Evolutionary conservation across 2,329 filamentous ascomycete species (phyloP).

Genomic region (Arthrinium puccinioides): DNA sequence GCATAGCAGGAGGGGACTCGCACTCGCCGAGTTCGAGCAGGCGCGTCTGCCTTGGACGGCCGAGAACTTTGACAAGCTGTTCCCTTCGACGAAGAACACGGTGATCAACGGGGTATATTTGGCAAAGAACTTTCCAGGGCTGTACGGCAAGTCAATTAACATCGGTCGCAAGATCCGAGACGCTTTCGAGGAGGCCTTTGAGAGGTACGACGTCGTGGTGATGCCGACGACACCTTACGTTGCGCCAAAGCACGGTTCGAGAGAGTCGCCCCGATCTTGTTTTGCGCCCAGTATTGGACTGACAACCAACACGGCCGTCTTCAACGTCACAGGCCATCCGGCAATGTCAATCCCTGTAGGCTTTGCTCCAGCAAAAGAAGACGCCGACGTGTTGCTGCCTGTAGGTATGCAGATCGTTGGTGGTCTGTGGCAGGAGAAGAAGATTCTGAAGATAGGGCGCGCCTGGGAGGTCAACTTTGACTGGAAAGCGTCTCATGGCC

Average conservation of each 20-base stretch:
- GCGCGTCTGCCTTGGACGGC: slow-evolving; percentile 37
- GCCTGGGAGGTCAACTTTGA: slow-evolving; percentile 39
- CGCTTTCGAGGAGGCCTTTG: slow-evolving; percentile 33
- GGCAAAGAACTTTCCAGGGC: slow-evolving; percentile 31
- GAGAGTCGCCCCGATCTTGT: slow-evolving; percentile 32
- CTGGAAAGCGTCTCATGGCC: slow-evolving; percentile 26
- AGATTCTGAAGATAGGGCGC: slow-evolving; percentile 33
- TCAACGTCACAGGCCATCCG: slow-evolving; percentile 51
- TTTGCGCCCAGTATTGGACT: slow-evolving; percentile 45
- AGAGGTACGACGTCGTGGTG: slow-evolving; percentile 34
- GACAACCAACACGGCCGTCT: slow-evolving; percentile 48
- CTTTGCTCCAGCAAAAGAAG: slow-evolving; percentile 31
- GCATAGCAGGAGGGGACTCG: slow-evolving; percentile 38
- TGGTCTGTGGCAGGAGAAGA: slow-evolving; percentile 41
- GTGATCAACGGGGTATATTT: slow-evolving; percentile 45
- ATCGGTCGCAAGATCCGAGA: slow-evolving; percentile 37
- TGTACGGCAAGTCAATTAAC: slow-evolving; percentile 43
- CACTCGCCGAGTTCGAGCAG: slow-evolving; percentile 41
- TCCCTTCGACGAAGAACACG: slow-evolving; percentile 46
- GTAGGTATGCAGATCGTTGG: slow-evolving; percentile 51
- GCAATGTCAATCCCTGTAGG: slow-evolving; percentile 46
- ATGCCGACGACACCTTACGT: slow-evolving; percentile 34
- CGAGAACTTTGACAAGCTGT: slow-evolving; percentile 42
- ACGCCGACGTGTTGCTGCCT: slow-evolving; percentile 31
- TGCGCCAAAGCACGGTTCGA: slow-evolving; percentile 13